Percentiles rank a stretch among this genome's conserved stretches.
Evolutionary conservation across 108 stramenopile genomes (phyloP).

Genomic region (Aurantiochytrium sp.): DNA sequence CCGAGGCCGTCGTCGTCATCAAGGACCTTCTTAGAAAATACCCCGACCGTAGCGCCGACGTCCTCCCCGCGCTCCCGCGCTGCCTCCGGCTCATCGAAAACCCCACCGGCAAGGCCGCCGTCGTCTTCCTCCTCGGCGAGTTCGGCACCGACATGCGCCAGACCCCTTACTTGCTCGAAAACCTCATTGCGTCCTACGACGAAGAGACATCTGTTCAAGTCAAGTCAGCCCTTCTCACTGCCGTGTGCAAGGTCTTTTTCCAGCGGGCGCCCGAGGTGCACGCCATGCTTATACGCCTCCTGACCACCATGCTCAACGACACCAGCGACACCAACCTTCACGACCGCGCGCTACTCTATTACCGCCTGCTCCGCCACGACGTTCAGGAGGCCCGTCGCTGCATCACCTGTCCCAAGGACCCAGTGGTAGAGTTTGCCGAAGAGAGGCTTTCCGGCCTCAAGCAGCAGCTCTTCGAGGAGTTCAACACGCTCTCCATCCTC

Average conservation of each 20-base stretch:
- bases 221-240: conserved; percentile 63
- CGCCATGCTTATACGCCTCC: conserved; percentile 84
- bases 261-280: conserved; percentile 93
- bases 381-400: conserved; percentile 69
- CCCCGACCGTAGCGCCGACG: conserved; percentile 63
- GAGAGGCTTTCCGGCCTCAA: conserved; percentile 70
- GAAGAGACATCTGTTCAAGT: conserved; percentile 39
- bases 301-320: conserved; percentile 62
- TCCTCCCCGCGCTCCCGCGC: conserved; percentile 76
- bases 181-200: conserved; percentile 51
- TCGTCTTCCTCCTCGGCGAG: conserved; percentile 93
- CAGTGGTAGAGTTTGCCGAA: conserved; percentile 62
- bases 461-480: conserved; percentile 77
- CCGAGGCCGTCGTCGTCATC: conserved; percentile 76
- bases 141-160: conserved; percentile 81
- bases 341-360: conserved; percentile 94
- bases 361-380: conserved; percentile 80
- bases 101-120: conserved; percentile 78
- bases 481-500: conserved; percentile 89
- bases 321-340: conserved; percentile 86
- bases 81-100: conserved; percentile 67
- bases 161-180: conserved; percentile 96
- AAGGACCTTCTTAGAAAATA: conserved; percentile 74
- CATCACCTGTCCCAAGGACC: conserved; percentile 45
- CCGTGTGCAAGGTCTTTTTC: conserved; percentile 90